phyloP scores from a whole-genome alignment of 2,329 filamentous ascomycete species.

The Parafenestella ontariensis region DNA sequence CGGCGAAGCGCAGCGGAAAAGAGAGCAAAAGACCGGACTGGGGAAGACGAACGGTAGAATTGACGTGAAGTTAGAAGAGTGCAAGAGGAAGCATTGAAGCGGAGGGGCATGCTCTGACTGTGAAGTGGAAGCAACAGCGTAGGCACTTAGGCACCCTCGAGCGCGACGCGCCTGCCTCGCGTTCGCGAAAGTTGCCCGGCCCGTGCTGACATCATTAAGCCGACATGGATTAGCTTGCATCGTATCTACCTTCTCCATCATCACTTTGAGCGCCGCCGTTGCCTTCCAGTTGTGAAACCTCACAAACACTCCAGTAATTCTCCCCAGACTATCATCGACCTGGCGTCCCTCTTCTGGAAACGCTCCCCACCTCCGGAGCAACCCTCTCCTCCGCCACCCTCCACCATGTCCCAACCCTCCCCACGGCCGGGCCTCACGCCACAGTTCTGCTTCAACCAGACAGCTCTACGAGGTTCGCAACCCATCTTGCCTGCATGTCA shows the following conservation, averaged over 20 bases:
- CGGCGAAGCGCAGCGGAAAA: constrained; percentile 6
- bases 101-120: constrained; percentile 41
- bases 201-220: constrained; percentile 44
- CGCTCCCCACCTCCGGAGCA: constrained; percentile 20
- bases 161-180: constrained; percentile 39
- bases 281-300: background rate
- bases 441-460: constrained; percentile 61
- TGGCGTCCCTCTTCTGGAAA: constrained; percentile 45
- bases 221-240: constrained; percentile 17
- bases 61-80: constrained; percentile 11
- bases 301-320: background rate
- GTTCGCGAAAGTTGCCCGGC: constrained; percentile 26
- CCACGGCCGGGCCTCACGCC: constrained; percentile 53
- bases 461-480: constrained; percentile 55
- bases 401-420: constrained; percentile 52
- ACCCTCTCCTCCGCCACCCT: constrained; percentile 11
- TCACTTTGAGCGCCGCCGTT: constrained; percentile 11
- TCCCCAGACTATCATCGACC: constrained; percentile 14
- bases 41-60: background rate
- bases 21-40: constrained; percentile 12
- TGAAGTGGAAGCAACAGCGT: constrained; percentile 18
- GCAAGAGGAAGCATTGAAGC: constrained; percentile 35
- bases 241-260: constrained; percentile 13
- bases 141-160: constrained; percentile 26
- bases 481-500: constrained; percentile 8